Evolutionary conservation across 768 basidiomycete species (phyloP).

Genomic region (Galerina marginata): DNA sequence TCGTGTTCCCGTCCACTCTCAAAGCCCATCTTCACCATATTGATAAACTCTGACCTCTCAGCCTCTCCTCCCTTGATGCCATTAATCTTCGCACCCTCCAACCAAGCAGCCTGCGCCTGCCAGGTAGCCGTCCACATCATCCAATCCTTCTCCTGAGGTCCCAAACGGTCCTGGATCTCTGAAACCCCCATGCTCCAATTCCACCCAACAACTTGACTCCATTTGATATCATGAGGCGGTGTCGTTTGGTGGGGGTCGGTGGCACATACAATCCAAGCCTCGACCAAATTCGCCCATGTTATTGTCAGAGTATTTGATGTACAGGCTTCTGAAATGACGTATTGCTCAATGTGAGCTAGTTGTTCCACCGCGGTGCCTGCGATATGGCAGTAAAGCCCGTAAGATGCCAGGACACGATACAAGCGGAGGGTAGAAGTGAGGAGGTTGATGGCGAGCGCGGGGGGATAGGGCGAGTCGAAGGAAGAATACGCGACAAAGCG

Average conservation of each 20-base stretch:
- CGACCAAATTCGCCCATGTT: conserved; percentile 65
- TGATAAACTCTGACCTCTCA: conserved; percentile 55
- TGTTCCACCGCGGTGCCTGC: conserved; percentile 66
- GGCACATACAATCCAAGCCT: conserved; percentile 81
- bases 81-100: conserved; percentile 81
- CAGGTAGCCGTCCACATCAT: conserved; percentile 55
- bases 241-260: conserved; percentile 90
- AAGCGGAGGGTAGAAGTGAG: conserved; percentile 63
- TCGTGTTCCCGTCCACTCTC: conserved; percentile 38
- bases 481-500: conserved; percentile 73
- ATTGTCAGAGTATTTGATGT: conserved; percentile 40
- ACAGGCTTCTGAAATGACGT: conserved; percentile 45
- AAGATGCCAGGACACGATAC: conserved; percentile 70
- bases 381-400: conserved; percentile 78
- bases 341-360: conserved; percentile 56
- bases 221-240: conserved; percentile 85
- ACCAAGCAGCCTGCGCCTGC: conserved; percentile 66
- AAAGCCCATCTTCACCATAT: conserved; percentile 46
- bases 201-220: conserved; percentile 87
- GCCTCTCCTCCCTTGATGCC: conserved; percentile 65
- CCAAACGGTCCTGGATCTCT: conserved; percentile 42
- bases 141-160: conserved; percentile 37
- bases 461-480: conserved; percentile 42
- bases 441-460: conserved; percentile 52
- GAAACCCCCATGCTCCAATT: conserved; percentile 69